Evolutionary conservation across 495 filamentous ascomycete species (phyloP).

Genomic region (Daldinia vernicosa): DNA sequence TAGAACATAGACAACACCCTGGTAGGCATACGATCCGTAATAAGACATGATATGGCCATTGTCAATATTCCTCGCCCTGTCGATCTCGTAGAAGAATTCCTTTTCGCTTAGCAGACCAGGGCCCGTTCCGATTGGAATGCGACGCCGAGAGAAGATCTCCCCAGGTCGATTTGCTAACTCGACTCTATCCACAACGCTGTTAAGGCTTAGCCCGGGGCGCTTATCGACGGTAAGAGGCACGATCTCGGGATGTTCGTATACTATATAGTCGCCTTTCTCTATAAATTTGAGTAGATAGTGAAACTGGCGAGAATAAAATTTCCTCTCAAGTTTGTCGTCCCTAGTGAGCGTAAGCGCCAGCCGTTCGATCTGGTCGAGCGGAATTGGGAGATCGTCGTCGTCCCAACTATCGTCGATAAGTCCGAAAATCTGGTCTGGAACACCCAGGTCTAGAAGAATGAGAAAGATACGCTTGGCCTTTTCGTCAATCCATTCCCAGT

Average conservation of each 20-base stretch:
- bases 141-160: slow-evolving; percentile 73
- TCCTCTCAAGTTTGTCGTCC: slow-evolving; percentile 71
- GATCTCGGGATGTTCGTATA: slow-evolving; percentile 80
- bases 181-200: slow-evolving; percentile 71
- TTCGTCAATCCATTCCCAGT: slow-evolving; percentile 89
- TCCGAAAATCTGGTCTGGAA: slow-evolving; percentile 85
- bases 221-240: slow-evolving; percentile 77
- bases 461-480: slow-evolving; percentile 83
- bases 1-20: slow-evolving; percentile 76
- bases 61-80: slow-evolving; percentile 67
- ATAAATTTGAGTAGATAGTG: slow-evolving; percentile 79
- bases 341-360: slow-evolving; percentile 69
- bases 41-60: slow-evolving; percentile 85
- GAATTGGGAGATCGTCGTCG: slow-evolving; percentile 86
- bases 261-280: slow-evolving; percentile 71
- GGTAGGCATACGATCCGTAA: slow-evolving; percentile 80
- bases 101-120: slow-evolving; percentile 67
- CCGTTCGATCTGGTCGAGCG: slow-evolving; percentile 72
- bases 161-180: slow-evolving; percentile 66
- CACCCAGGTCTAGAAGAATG: slow-evolving; percentile 78
- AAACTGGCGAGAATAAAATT: slow-evolving; percentile 85
- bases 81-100: slow-evolving; percentile 76
- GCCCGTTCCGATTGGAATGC: slow-evolving; percentile 69
- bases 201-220: slow-evolving; percentile 61
- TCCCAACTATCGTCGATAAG: slow-evolving; percentile 87